phyloP scores from a whole-genome alignment of 2,329 filamentous ascomycete species.

The Pestalotiopsis sp. region DNA sequence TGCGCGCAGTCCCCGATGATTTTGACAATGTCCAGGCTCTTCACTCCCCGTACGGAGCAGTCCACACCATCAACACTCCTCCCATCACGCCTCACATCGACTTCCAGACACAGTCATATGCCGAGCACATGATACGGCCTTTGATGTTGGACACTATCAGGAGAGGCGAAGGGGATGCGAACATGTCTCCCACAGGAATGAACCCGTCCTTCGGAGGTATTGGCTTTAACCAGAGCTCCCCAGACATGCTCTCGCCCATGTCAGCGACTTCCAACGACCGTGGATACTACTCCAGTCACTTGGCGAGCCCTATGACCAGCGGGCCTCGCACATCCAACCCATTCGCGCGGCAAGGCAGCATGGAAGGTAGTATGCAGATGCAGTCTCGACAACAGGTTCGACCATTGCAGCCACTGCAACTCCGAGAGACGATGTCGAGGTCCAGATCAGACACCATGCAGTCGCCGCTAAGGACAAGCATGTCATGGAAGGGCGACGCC shows the following conservation, averaged over 20 bases:
- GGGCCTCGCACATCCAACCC: slow-evolving; percentile 55
- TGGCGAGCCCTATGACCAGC: slow-evolving; percentile 49
- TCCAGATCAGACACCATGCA: slow-evolving; percentile 61
- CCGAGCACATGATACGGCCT: slow-evolving; percentile 67
- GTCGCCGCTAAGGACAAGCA: slow-evolving; percentile 61
- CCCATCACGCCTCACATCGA: slow-evolving; percentile 53
- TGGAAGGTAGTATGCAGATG: slow-evolving; percentile 49
- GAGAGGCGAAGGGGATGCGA: slow-evolving; percentile 64
- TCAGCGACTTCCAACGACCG: slow-evolving; percentile 58
- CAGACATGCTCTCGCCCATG: slow-evolving; percentile 61
- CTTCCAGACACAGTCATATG: slow-evolving; percentile 51
- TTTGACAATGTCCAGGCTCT: slow-evolving; percentile 73
- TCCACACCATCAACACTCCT: slow-evolving; percentile 53
- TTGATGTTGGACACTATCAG: slow-evolving; percentile 71
- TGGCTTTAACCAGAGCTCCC: slow-evolving; percentile 59
- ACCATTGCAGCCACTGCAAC: slow-evolving; percentile 60
- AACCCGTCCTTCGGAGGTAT: slow-evolving; percentile 70
- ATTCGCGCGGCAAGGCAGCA: slow-evolving; percentile 52
- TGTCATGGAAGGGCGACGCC: slow-evolving; percentile 66
- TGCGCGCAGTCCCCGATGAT: slow-evolving; percentile 71
- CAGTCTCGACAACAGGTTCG: slow-evolving; percentile 50
- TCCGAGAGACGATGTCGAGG: slow-evolving; percentile 59
- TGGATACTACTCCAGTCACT: slow-evolving; percentile 54
- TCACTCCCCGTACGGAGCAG: slow-evolving; percentile 68
- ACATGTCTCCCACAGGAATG: slow-evolving; percentile 68